Evolutionary conservation across 805 yeast genomes (phyloP).

Genomic region (Ogataea trehalophila): DNA sequence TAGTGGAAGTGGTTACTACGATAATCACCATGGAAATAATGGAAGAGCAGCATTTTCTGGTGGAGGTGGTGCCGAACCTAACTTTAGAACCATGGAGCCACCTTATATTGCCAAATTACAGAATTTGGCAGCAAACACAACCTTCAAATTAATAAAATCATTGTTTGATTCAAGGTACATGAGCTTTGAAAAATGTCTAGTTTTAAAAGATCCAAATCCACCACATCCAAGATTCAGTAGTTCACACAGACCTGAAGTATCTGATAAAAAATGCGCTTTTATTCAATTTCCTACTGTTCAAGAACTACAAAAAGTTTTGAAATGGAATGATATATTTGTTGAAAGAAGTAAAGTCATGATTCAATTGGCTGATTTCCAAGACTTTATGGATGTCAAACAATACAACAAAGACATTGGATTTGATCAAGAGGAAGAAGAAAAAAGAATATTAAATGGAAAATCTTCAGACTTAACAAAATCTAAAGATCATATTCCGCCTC

Average conservation of each 20-base stretch:
- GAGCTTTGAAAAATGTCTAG: constrained; percentile 51
- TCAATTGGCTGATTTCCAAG: constrained; percentile 34
- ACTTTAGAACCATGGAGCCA: constrained; percentile 31
- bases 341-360: constrained; percentile 33
- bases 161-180: constrained; percentile 61
- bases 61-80: constrained; percentile 7
- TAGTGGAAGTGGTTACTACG: constrained; percentile 1
- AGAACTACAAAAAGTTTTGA: constrained; percentile 53
- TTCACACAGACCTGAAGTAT: constrained; percentile 28
- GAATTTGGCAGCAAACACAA: constrained; percentile 53
- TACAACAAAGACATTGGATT: constrained; percentile 25
- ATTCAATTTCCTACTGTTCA: constrained; percentile 49
- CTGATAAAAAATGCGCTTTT: constrained; percentile 55
- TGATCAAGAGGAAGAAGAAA: constrained; percentile 24
- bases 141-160: constrained; percentile 49
- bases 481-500: background rate
- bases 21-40: constrained; percentile 1
- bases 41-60: background rate
- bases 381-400: constrained; percentile 32
- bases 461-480: no score
- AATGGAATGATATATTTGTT: constrained; percentile 52
- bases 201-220: constrained; percentile 37
- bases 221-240: constrained; percentile 38
- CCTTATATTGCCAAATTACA: constrained; percentile 64
- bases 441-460: constrained; percentile 8